Evolutionary conservation across 1,139 yeast genomes (phyloP), one percentile per base, ranked within the genome.

Genomic region (Arxiozyma slooffiae): DNA sequence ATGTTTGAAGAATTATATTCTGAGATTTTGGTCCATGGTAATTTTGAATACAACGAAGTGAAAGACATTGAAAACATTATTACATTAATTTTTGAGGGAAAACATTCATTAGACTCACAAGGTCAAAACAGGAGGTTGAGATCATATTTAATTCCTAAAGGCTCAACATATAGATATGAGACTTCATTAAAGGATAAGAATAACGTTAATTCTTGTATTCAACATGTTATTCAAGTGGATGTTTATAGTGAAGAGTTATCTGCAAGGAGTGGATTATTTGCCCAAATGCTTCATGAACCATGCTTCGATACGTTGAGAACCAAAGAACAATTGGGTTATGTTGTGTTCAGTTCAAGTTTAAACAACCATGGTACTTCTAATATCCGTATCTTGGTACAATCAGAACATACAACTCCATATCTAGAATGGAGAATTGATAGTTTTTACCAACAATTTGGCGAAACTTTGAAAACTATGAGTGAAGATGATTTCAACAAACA

Each of bases 261-360:
- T 43, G 76, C 88, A 0, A 63, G 79, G 49, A 74, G 84, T 20
- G 89, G 85, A 48, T 69, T 92, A 49, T 67, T 88, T 47, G 78
- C 84, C 0, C 89, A 86, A 51, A 75, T 89, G 54, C 73, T 85
- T 47, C 80, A 78, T 55, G 97, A 90, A 64, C 97, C 97, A 1
- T 85, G 90, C 50, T 92, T 92, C 67, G 83, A 87, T 64, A 87
- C 85, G 57, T 75, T 92, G 52, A 77, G 98, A 67, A 92, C 98
- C 3, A 83, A 87, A 60, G 98, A 92, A 67, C 97, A 92, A 65
- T 73, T 86, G 38, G 95, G 95, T 1, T 86, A 86, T 62, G 89
- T 92, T 53, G 98, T 92, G 0, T 88, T 87, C 64, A 82, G 94
- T 39, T 86, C 95, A 1, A 69, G 78, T 37, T 73, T 83, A 55